These are phyloP conservation scores for Physocladia obscura DNA, from an alignment of 192 early-diverging fungal genomes.

Conservation along the genomic window DNA sequence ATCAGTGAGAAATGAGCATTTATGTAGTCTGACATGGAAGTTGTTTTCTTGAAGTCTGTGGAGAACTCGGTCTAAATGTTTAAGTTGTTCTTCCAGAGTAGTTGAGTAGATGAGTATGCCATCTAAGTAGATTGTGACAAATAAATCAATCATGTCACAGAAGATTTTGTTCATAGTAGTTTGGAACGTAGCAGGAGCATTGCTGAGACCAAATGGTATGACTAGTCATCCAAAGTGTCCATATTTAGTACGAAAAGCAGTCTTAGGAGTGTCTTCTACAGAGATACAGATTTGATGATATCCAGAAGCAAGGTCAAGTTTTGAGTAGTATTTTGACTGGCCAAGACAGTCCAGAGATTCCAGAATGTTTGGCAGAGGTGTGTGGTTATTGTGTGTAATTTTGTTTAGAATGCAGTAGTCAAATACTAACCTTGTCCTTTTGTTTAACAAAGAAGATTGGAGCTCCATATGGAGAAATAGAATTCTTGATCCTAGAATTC, in stretches of 20 bases:
- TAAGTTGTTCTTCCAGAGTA: neutral
- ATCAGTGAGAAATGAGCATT: slow-evolving; percentile 1
- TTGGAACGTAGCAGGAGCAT: no score
- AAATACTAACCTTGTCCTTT: no score
- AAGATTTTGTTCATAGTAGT: no score
- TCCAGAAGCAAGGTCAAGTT: no score
- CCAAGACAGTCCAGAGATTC: slow-evolving; percentile 13
- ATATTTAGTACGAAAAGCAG: no score
- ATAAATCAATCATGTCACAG: no score
- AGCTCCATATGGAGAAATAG: slow-evolving; percentile 24
- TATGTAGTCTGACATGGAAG: slow-evolving; percentile 9
- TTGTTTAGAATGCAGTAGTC: slow-evolving; percentile 43
- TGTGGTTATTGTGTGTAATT: slow-evolving; percentile 35
- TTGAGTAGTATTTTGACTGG: neutral
- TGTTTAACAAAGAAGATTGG: slow-evolving; percentile 21
- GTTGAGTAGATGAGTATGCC: slow-evolving; percentile 47
- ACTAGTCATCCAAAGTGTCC: no score
- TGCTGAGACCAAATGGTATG: no score
- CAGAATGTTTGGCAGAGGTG: slow-evolving; percentile 21
- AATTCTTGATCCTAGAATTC: no score
- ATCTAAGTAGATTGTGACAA: slow-evolving; percentile 30
- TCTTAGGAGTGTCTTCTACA: no score
- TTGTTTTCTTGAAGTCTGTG: no score
- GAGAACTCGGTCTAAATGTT: neutral
- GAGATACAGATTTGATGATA: no score